A percentile compares a stretch with the other conserved stretches of the same genome.
These are phyloP conservation scores for Hortaea sp. DNA, from an alignment of 2,329 filamentous ascomycete species.

Conservation along the genomic window DNA sequence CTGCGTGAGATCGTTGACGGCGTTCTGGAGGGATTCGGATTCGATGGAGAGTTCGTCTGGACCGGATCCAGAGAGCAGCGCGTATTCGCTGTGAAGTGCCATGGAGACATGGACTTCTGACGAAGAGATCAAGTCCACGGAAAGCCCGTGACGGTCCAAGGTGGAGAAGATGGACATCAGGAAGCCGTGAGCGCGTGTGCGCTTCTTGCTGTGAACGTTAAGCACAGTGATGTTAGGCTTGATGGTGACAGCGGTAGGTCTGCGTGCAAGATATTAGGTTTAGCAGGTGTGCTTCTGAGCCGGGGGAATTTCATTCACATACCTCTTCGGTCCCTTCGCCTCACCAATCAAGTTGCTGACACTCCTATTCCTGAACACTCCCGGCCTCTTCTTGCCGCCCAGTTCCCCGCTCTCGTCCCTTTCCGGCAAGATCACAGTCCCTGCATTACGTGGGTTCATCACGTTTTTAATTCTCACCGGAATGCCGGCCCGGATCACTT, in stretches of 20 bases:
- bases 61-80: constrained; percentile 38
- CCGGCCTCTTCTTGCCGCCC: constrained; percentile 34
- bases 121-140: constrained; percentile 92
- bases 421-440: constrained; percentile 78
- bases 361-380: constrained; percentile 40
- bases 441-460: constrained; percentile 56
- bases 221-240: constrained; percentile 95
- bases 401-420: constrained; percentile 41
- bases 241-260: constrained; percentile 66
- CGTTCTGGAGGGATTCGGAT: constrained; percentile 37
- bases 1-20: constrained; percentile 60
- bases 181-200: constrained; percentile 91
- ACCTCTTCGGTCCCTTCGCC: constrained; percentile 34
- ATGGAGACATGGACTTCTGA: constrained; percentile 96
- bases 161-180: constrained; percentile 90
- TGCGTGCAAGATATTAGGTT: background rate
- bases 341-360: constrained; percentile 31
- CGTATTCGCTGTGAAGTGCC: constrained; percentile 74
- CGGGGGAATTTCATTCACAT: background rate
- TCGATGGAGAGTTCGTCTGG: constrained; percentile 39
- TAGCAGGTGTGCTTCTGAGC: no score
- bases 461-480: constrained; percentile 73
- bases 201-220: constrained; percentile 96
- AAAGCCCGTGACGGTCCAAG: constrained; percentile 74
- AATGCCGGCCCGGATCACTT: constrained; percentile 66